Evolutionary conservation across 768 basidiomycete species (phyloP).

Genomic region (Pleurotus ostreatus): DNA sequence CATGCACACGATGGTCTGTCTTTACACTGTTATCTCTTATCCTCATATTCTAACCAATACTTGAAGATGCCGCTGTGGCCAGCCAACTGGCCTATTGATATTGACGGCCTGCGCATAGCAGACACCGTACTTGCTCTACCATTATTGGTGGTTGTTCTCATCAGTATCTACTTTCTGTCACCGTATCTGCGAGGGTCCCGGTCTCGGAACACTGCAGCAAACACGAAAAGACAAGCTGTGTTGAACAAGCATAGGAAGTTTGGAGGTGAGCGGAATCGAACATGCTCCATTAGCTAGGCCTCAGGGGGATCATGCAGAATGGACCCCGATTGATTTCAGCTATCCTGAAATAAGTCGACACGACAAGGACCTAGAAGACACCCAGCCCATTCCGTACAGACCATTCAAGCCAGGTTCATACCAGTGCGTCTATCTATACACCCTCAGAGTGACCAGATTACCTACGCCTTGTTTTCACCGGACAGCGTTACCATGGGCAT

Average conservation of each 20-base stretch:
- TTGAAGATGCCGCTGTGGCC: too few relatives aligned
- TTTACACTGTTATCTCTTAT: too few relatives aligned
- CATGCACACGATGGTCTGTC: too few relatives aligned
- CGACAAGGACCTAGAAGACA: conserved; percentile 32
- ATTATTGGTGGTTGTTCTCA: too few relatives aligned
- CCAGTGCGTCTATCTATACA: conserved; percentile 40
- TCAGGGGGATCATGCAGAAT: conserved; percentile 31
- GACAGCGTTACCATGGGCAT: conserved; percentile 67
- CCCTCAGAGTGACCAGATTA: background rate
- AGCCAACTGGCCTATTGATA: too few relatives aligned
- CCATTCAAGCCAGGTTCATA: conserved; percentile 63
- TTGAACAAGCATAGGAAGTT: background rate
- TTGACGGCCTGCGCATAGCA: too few relatives aligned
- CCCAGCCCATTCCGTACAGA: conserved; percentile 59
- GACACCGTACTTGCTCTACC: too few relatives aligned
- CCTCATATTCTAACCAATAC: too few relatives aligned
- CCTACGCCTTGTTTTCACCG: background rate
- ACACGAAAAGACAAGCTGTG: background rate
- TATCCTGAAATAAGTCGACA: conserved; percentile 49
- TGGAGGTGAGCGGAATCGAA: background rate
- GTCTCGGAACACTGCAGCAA: background rate
- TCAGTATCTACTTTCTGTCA: background rate
- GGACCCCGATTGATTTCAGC: conserved; percentile 45
- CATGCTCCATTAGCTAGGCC: background rate
- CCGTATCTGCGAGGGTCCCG: background rate